Conservation (phyloP, 768 basidiomycete species). For the Tylopilus sp. region DNA sequence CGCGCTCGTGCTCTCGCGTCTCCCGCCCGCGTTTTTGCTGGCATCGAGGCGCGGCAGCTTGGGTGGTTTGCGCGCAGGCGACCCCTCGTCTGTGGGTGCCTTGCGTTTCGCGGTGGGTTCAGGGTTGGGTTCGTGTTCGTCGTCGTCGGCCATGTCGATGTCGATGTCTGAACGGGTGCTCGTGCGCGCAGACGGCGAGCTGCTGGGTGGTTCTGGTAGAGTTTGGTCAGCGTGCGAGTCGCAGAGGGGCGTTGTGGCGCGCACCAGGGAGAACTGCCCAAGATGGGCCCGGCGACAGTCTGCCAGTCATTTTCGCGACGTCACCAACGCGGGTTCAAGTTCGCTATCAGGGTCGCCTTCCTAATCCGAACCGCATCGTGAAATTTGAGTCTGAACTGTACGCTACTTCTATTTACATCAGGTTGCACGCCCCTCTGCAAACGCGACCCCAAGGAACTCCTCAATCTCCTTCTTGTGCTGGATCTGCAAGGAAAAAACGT, state of each 20-base stretch:
- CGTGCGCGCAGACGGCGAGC: slow-evolving; percentile 14
- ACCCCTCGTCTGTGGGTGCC: slow-evolving; percentile 13
- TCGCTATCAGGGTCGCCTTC: no score
- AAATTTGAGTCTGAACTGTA: no score
- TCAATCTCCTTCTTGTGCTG: slow-evolving; percentile 93
- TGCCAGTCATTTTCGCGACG: no score
- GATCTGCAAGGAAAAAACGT: slow-evolving; percentile 38
- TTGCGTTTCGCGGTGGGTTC: slow-evolving; percentile 27
- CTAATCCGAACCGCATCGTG: no score
- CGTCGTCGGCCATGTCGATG: slow-evolving; percentile 21
- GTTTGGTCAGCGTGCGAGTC: neutral
- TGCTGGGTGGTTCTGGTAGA: slow-evolving; percentile 21
- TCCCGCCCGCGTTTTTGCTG: neutral
- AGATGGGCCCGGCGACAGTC: slow-evolving; percentile 27
- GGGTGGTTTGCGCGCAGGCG: slow-evolving; percentile 5
- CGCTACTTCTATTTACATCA: no score
- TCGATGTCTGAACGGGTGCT: slow-evolving; percentile 15
- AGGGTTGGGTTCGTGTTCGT: slow-evolving; percentile 7
- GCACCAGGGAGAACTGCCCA: slow-evolving; percentile 26
- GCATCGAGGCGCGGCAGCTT: slow-evolving; percentile 23
- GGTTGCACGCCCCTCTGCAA: slow-evolving; percentile 37
- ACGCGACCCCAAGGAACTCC: slow-evolving; percentile 62
- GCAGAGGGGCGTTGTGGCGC: slow-evolving; percentile 3
- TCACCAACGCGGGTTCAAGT: no score
- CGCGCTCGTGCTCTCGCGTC: neutral